Percentiles rank a stretch among this genome's conserved stretches.
phyloP scores from a whole-genome alignment of 768 basidiomycete genomes.

The Agrocybe pediades region DNA sequence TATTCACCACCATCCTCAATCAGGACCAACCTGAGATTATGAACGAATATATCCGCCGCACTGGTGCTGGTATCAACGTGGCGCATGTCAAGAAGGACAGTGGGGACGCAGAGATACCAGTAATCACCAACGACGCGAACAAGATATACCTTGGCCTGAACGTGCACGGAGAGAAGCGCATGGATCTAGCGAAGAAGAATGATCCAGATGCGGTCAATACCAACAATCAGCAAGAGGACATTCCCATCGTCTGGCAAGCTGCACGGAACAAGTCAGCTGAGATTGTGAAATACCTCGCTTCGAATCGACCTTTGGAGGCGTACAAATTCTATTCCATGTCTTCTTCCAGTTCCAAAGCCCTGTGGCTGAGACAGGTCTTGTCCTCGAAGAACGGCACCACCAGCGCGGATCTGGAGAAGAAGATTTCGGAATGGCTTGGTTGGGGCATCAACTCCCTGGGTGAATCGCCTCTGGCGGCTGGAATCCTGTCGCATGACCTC shows the following conservation, averaged over 20 bases:
- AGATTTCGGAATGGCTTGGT: constrained; percentile 52
- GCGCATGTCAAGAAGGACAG: constrained; percentile 22
- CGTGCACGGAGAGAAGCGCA: constrained; percentile 65
- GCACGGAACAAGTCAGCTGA: constrained; percentile 27
- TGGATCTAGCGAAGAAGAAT: constrained; percentile 50
- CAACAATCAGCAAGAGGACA: constrained; percentile 2
- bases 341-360: constrained; percentile 43
- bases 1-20: constrained; percentile 31
- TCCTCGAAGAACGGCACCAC: constrained; percentile 7
- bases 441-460: constrained; percentile 48
- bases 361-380: constrained; percentile 37
- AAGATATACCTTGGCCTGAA: constrained; percentile 59
- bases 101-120: constrained; percentile 20
- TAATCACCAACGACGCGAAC: constrained; percentile 36
- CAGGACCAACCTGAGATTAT: constrained; percentile 51
- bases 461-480: constrained; percentile 54
- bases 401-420: constrained; percentile 34
- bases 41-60: constrained; percentile 57
- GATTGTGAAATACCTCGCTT: constrained; percentile 49
- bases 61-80: constrained; percentile 42
- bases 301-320: constrained; percentile 47
- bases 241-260: constrained; percentile 48
- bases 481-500: constrained; percentile 36
- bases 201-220: constrained; percentile 43
- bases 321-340: constrained; percentile 50